Conservation (phyloP, 192 early-diverging fungal species). For the Backusella tuberculispora region DNA sequence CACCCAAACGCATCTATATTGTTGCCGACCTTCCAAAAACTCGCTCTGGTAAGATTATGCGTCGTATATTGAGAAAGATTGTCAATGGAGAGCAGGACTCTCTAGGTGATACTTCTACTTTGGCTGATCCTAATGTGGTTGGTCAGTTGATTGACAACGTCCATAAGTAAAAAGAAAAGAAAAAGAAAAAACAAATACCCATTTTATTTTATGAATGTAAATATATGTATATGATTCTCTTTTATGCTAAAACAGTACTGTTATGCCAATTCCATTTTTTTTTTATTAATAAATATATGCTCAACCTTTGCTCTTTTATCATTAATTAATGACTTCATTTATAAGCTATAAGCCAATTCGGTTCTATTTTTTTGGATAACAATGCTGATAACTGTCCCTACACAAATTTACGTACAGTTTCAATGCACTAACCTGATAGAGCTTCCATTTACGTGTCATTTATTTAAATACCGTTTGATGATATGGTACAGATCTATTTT, state of each 20-base stretch:
- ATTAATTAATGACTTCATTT: background rate
- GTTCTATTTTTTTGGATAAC: background rate
- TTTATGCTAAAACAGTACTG: conserved; percentile 5
- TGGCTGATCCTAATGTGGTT: conserved; percentile 72
- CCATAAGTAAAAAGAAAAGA: conserved; percentile 5
- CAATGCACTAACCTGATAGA: no score
- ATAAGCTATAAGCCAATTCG: background rate
- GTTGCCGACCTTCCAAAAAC: conserved; percentile 92
- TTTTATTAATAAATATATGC: background rate
- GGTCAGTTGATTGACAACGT: conserved; percentile 29
- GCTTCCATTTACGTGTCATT: no score
- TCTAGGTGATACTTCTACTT: conserved; percentile 86
- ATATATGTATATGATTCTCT: conserved; percentile 9
- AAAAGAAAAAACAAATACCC: background rate
- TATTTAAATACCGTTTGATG: no score
- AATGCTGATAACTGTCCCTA: no score
- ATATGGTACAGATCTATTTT: no score
- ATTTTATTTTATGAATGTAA: background rate
- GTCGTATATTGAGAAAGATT: conserved; percentile 91
- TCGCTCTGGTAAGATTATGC: conserved; percentile 94
- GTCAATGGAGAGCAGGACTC: conserved; percentile 81
- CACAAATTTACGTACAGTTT: no score
- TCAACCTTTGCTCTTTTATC: background rate
- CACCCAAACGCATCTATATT: conserved; percentile 85
- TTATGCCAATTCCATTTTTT: background rate